A percentile compares a stretch with the other conserved stretches of the same genome.
phyloP scores from a whole-genome alignment of 2,329 filamentous ascomycete species.

The Diaporthe sp. region DNA sequence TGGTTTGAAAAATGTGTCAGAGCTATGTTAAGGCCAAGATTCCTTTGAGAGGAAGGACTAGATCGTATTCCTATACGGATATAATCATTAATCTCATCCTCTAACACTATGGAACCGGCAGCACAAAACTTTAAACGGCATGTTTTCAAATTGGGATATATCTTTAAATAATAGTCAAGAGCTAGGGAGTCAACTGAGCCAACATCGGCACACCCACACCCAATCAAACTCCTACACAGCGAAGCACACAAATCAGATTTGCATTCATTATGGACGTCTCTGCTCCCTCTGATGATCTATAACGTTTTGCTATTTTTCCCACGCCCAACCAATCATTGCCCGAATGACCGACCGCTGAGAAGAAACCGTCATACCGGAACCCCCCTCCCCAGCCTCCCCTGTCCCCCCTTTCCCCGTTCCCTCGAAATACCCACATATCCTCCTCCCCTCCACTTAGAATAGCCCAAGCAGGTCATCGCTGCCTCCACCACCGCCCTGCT shows the following conservation, averaged over 20 bases:
- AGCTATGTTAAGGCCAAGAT: no score
- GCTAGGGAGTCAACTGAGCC: no score
- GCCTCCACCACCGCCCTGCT: constrained; percentile 64
- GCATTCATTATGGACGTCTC: constrained; percentile 27
- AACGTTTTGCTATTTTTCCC: neutral
- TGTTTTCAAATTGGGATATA: no score
- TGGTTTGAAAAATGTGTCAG: no score
- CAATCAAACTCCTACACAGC: neutral
- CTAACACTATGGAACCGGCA: no score
- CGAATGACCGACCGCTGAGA: constrained; percentile 23
- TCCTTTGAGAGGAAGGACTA: no score
- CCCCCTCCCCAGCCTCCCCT: neutral
- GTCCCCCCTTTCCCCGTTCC: neutral
- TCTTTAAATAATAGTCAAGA: no score
- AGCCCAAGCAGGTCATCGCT: constrained; percentile 73
- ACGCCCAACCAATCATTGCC: constrained; percentile 7
- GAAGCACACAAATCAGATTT: neutral
- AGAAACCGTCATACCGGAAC: neutral
- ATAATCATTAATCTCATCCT: no score
- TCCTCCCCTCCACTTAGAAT: constrained; percentile 56
- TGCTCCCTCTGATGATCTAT: constrained; percentile 35
- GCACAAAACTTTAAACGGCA: no score
- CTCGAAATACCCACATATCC: neutral
- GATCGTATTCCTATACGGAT: no score
- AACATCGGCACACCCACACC: no score